A percentile compares a stretch with the other conserved stretches of the same genome.
phyloP scores from a whole-genome alignment of 2,329 filamentous ascomycete species.

The Aspergillus neotritici region DNA sequence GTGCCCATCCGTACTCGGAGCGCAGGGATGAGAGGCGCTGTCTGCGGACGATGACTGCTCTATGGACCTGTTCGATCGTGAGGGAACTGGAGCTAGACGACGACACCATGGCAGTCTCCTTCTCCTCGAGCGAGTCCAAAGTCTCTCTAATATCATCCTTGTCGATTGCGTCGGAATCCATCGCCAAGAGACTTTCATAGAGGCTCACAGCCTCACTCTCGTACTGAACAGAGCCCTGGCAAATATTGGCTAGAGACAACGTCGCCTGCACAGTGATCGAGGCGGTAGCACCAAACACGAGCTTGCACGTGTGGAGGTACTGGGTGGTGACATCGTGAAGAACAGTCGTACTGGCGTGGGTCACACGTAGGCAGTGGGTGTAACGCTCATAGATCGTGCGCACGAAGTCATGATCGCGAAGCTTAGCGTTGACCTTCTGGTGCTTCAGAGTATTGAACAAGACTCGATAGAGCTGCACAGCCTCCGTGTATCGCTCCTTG shows the following conservation, averaged over 20 bases:
- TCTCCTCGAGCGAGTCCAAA: slow-evolving; percentile 36
- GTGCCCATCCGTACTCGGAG: slow-evolving; percentile 34
- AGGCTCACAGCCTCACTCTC: slow-evolving; percentile 32
- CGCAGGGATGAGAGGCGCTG: slow-evolving; percentile 28
- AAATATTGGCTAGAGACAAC: slow-evolving; percentile 32
- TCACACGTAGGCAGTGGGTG: slow-evolving; percentile 30
- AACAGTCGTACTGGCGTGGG: slow-evolving; percentile 24
- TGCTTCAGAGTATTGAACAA: slow-evolving; percentile 35
- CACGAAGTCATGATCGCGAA: slow-evolving; percentile 31
- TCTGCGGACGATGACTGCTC: slow-evolving; percentile 25
- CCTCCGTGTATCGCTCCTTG: slow-evolving; percentile 35
- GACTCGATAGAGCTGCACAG: slow-evolving; percentile 29
- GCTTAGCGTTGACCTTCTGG: slow-evolving; percentile 28
- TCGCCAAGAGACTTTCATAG: slow-evolving; percentile 35
- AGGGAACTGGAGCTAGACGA: slow-evolving; percentile 19
- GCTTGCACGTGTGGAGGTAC: slow-evolving; percentile 31
- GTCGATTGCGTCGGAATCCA: slow-evolving; percentile 29
- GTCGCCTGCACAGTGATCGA: slow-evolving; percentile 36
- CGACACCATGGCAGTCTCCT: slow-evolving; percentile 25
- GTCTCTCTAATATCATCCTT: slow-evolving; percentile 29
- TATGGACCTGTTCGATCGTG: slow-evolving; percentile 26
- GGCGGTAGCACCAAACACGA: slow-evolving; percentile 29
- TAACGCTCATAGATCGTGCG: slow-evolving; percentile 32
- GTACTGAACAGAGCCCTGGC: slow-evolving; percentile 34
- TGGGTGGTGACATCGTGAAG: slow-evolving; percentile 33